Conservation (phyloP, 148 eudicot genomes). For the Cornus controversa region DNA sequence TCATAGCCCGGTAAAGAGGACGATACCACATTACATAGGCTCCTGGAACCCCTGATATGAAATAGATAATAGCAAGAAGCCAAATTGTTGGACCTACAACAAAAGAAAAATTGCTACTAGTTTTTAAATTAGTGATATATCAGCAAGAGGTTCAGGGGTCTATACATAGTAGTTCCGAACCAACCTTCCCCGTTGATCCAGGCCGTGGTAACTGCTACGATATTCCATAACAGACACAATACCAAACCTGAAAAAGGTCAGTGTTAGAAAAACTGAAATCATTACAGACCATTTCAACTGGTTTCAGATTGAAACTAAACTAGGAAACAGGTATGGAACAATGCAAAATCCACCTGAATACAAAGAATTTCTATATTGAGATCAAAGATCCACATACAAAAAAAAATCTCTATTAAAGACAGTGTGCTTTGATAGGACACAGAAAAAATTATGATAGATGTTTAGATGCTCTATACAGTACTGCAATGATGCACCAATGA, state of each 20-base stretch:
- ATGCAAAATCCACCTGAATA: too few relatives aligned
- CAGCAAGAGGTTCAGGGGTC: neutral
- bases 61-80: slow-evolving; percentile 79
- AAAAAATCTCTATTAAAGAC: too few relatives aligned
- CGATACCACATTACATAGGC: slow-evolving; percentile 87
- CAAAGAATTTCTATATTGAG: too few relatives aligned
- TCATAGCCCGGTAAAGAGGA: slow-evolving; percentile 94
- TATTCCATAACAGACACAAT: slow-evolving; percentile 76
- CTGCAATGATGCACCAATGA: too few relatives aligned
- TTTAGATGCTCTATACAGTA: too few relatives aligned
- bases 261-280: neutral
- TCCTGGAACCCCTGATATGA: slow-evolving; percentile 81
- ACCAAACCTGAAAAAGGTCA: slow-evolving; percentile 48
- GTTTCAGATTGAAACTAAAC: too few relatives aligned
- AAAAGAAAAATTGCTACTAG: neutral
- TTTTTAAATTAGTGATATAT: neutral
- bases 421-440: too few relatives aligned
- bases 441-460: too few relatives aligned
- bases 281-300: neutral
- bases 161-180: neutral
- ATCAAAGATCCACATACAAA: too few relatives aligned
- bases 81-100: slow-evolving; percentile 70
- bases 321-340: too few relatives aligned
- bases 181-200: slow-evolving; percentile 85
- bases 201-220: slow-evolving; percentile 65